These are phyloP conservation scores for Teratosphaeria zuluensis DNA, from an alignment of 2,329 filamentous ascomycete species.

Conservation along the genomic window DNA sequence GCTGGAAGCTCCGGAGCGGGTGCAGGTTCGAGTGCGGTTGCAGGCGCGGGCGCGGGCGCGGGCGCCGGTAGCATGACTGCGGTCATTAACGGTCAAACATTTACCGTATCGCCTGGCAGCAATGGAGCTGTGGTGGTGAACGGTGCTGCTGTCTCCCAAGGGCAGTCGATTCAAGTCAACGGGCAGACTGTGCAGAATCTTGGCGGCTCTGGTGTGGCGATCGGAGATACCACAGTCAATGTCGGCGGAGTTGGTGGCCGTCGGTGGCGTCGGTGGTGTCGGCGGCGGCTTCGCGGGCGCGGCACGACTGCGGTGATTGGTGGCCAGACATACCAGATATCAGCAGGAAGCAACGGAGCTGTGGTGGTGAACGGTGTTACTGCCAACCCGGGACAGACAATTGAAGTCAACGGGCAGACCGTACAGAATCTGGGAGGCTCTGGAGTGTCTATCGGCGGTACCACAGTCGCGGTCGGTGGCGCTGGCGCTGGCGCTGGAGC, in stretches of 20 bases:
- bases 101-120: neutral
- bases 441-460: neutral
- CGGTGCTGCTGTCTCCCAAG: neutral
- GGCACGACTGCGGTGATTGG: neutral
- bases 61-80: neutral
- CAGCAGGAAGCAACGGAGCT: neutral
- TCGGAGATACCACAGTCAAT: too few relatives aligned
- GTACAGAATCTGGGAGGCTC: neutral
- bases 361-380: neutral
- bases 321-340: neutral
- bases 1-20: neutral
- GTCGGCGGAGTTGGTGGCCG: too few relatives aligned
- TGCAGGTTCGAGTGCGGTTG: too few relatives aligned
- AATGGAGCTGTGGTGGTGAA: neutral
- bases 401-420: neutral
- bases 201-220: neutral
- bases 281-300: too few relatives aligned
- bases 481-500: neutral
- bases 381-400: neutral
- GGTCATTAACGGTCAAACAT: neutral
- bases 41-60: neutral
- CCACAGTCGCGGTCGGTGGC: neutral
- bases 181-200: neutral
- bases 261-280: neutral
- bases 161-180: neutral